Base-by-base conservation (phyloP, 805 yeast genomes). In the Saccharomycopsis synnaedendra region DNA sequence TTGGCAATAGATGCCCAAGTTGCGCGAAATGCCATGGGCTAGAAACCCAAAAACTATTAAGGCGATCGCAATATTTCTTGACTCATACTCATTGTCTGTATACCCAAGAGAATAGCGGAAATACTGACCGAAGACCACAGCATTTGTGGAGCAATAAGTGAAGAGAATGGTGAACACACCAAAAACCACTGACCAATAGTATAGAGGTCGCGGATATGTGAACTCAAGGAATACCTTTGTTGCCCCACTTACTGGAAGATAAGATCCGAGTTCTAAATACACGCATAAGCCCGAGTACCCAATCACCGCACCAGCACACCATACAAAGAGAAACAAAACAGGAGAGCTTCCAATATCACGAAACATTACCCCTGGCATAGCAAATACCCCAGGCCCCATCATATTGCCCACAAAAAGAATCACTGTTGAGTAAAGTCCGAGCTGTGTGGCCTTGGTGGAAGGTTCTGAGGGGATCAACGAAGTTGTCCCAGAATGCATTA, bases 301-400 rank as follows among this genome's bases (percentile, higher is more conserved):
- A 50, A 80, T 65, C 5, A 71, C 44, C 1, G 80, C 81, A 4
- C 85, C 79, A 5, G 78, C 57, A 3, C 69, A 31, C 90, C 90
- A 84, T 1, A 82, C 71, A 0, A 66, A 48, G 42, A 81, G 71
- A 58, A 81, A 83, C 33, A 81, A 55, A 19, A 69, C 60, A 1
- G 79, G 76, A 5, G 82, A 80, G 9, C 85, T 78, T 32, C 87
- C 87, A 55, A 78, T 75, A 53, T 80, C 83, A 41, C 69, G 72
- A 57, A 75, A 80, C 36, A 83, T 75, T 29, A 80, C 73, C 11
- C 83, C 72, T 0, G 89, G 82, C 0, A 80, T 75, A 4, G 88
- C 82, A 65, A 83, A 80, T 4, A 84, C 82, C 0, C 90, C 90
- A 0, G 88, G 79, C 0, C 93, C 90, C 5, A 83, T 66, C 43